Percentiles rank a stretch among this genome's conserved stretches.
phyloP scores from a whole-genome alignment of 1,139 yeast species.

The Kodamaea arcana region DNA sequence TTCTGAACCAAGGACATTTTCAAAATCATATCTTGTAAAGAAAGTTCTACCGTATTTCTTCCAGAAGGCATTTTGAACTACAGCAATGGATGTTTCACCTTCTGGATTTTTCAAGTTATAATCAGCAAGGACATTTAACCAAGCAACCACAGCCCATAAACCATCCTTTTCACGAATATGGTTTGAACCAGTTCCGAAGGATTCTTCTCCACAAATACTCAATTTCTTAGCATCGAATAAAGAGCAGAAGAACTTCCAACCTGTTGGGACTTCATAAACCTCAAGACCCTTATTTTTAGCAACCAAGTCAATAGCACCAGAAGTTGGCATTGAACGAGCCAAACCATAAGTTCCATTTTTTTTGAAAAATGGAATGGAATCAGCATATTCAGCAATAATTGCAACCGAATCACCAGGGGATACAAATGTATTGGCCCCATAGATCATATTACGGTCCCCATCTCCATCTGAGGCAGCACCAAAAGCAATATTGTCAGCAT shows the following conservation, averaged over 20 bases:
- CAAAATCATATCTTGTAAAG: slow-evolving; percentile 94
- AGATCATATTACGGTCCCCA: slow-evolving; percentile 98
- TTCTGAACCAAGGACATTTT: slow-evolving; percentile 78
- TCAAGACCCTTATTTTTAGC: slow-evolving; percentile 73
- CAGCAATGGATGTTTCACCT: slow-evolving; percentile 61
- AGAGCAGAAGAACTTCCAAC: slow-evolving; percentile 98
- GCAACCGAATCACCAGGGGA: slow-evolving; percentile 99
- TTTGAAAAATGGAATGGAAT: slow-evolving; percentile 82
- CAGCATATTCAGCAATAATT: slow-evolving; percentile 90
- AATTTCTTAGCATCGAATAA: slow-evolving; percentile 88
- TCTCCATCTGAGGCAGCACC: slow-evolving; percentile 99
- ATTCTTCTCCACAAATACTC: slow-evolving; percentile 97
- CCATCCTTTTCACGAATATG: slow-evolving; percentile 98
- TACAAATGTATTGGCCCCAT: slow-evolving; percentile 92
- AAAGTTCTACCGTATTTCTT: slow-evolving; percentile 92
- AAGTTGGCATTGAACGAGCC: slow-evolving; percentile 98
- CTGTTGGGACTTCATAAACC: slow-evolving; percentile 95
- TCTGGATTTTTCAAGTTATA: slow-evolving; percentile 58
- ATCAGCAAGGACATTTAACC: slow-evolving; percentile 93
- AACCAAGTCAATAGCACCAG: slow-evolving; percentile 89
- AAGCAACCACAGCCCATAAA: slow-evolving; percentile 94
- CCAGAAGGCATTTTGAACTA: slow-evolving; percentile 88
- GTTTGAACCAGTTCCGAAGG: slow-evolving; percentile 96
- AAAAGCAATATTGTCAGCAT: slow-evolving; percentile 72
- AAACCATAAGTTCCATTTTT: slow-evolving; percentile 85